Base-by-base conservation (phyloP, 2,329 filamentous ascomycete genomes). In the Microdochium trichocladiopsis region DNA sequence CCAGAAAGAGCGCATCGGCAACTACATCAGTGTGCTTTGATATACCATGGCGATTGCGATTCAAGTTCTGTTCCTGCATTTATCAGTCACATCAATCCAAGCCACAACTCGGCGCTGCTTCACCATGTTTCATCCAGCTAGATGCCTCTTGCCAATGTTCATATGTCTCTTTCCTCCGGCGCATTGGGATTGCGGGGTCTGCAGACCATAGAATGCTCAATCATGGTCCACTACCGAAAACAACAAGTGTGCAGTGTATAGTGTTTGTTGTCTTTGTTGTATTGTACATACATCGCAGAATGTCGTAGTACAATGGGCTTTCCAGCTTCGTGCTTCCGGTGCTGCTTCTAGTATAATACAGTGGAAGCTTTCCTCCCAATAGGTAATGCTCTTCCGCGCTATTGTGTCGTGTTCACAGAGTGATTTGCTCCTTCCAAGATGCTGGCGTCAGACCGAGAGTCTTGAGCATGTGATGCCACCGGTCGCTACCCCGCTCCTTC, bases 21-120 rank as follows among this genome's bases (percentile, higher is more conserved):
- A 97, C 74, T 99, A 95, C 73, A 99, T 99, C 70, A 96, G 91
- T 72, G 94, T 97, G 56, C 96, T 99, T 73, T 96, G 73, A 80
- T 61, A 57, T 47, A 51, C 25, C 23, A 51, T 52, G 60, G 53
- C 54, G 53, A 50, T 47, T 9, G 31, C 24, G 16, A 14, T 52
- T 55, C 12, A 23, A 48, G 48, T 47, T 41, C 31, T 10, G 50
- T 37, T 49, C 25, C 36, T 45, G 6, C 16, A 21, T 45, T 45
- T 22, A 45, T 45, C 6, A 18, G 9, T 5, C 33, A 37, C 33
- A 11, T 16, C 4, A n/a, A n/a, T 4, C 33, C 33, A 37, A 37
- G 6, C n/a, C n/a, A n/a, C n/a, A n/a, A n/a, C n/a, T n/a, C n/a
- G 8, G 28, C 14, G 8, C 28, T 8, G n/a, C 18, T 45, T 45